Conservation (phyloP, 2,329 filamentous ascomycete species). For the Raffaelea albimanens region DNA sequence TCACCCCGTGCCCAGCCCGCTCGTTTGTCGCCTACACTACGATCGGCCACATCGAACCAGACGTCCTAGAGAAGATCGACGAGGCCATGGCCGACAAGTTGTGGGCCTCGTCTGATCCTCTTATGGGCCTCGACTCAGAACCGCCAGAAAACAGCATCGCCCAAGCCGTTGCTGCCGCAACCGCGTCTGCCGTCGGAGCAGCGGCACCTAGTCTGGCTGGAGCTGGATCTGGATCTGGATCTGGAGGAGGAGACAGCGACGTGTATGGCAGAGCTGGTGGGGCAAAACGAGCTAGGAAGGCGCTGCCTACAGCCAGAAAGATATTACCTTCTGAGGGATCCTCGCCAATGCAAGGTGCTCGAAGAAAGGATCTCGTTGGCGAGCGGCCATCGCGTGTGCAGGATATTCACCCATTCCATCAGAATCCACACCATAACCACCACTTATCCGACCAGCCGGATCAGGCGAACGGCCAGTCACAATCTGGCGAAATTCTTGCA, state of each 20-base stretch:
- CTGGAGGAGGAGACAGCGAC: neutral
- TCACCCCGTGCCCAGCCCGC: constrained; percentile 10
- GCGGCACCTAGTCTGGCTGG: neutral
- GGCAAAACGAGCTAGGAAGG: constrained; percentile 10
- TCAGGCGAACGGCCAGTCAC: neutral
- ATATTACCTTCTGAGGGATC: constrained; percentile 7
- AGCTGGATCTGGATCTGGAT: neutral
- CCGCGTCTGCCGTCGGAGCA: neutral
- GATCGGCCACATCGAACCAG: constrained; percentile 6
- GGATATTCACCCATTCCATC: neutral
- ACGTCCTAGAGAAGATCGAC: constrained; percentile 7
- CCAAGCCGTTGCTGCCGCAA: no score
- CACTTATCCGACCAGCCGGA: neutral
- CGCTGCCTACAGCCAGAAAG: constrained; percentile 12
- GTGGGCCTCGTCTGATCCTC: constrained; percentile 2
- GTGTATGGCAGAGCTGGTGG: neutral
- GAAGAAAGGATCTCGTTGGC: constrained; percentile 1
- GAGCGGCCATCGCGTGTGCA: neutral
- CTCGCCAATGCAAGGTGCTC: neutral
- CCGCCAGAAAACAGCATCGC: no score
- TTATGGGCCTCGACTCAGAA: neutral
- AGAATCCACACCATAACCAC: neutral
- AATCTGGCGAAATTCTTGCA: neutral
- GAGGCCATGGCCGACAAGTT: constrained; percentile 9
- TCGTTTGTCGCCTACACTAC: constrained; percentile 12